Evolutionary conservation across 2,329 filamentous ascomycete genomes (phyloP).

Genomic region (Arthrobotrys entomopaga): DNA sequence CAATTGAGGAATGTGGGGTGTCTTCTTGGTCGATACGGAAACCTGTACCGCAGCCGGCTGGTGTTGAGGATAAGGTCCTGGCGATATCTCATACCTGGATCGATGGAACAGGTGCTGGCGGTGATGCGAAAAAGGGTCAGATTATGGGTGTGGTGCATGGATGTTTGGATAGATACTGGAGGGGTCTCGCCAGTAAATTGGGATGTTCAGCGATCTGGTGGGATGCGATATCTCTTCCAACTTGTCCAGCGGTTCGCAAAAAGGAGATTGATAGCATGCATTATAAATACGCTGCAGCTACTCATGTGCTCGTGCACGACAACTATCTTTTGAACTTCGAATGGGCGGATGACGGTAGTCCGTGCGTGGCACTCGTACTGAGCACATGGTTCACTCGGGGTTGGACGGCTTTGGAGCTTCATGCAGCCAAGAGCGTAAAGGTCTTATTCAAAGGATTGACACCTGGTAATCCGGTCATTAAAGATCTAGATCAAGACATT

Average conservation of each 20-base stretch:
- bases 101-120: no score
- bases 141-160: constrained; percentile 57
- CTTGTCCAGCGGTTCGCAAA: constrained; percentile 36
- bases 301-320: constrained; percentile 56
- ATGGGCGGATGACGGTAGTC: constrained; percentile 56
- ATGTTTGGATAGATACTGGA: constrained; percentile 59
- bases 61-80: no score
- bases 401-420: constrained; percentile 59
- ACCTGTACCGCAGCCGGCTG: no score
- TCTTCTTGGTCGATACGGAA: constrained; percentile 23
- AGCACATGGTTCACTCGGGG: constrained; percentile 59
- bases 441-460: constrained; percentile 26
- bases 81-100: no score
- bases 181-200: constrained; percentile 38
- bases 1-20: neutral
- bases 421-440: constrained; percentile 53
- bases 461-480: constrained; percentile 1
- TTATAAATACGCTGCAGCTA: constrained; percentile 57
- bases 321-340: constrained; percentile 51
- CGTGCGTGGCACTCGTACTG: constrained; percentile 57
- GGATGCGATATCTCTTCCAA: constrained; percentile 59
- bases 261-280: constrained; percentile 59
- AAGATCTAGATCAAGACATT: constrained; percentile 50
- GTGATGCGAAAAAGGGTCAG: neutral
- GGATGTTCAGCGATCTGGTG: constrained; percentile 59